Evolutionary conservation across 2,329 filamentous ascomycete species (phyloP).

Genomic region (Ophiostoma ulmi): DNA sequence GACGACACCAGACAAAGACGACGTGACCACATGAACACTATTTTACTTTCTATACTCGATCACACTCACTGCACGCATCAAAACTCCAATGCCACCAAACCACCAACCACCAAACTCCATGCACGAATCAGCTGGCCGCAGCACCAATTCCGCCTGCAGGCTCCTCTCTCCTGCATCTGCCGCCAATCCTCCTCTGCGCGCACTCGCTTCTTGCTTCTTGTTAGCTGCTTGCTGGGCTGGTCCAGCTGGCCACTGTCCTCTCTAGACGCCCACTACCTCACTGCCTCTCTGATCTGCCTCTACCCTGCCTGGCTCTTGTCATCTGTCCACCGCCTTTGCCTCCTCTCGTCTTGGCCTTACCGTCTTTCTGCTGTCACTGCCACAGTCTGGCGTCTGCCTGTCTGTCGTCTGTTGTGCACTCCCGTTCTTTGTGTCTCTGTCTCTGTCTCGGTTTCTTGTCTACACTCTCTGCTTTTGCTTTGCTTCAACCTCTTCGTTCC

Average conservation of each 20-base stretch:
- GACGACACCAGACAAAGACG: not conserved
- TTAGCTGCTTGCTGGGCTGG: not conserved
- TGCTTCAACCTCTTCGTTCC: not conserved
- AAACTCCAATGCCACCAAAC: not conserved
- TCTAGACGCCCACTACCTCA: too few relatives aligned
- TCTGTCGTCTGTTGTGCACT: conserved; percentile 9
- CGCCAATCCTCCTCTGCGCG: conserved; percentile 14
- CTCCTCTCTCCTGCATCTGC: conserved; percentile 23
- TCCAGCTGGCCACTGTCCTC: not conserved
- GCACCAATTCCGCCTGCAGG: conserved; percentile 15
- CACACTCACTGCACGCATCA: not conserved
- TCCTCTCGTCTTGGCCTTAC: conserved; percentile 3
- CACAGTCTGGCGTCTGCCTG: conserved; percentile 1
- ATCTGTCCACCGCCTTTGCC: conserved; percentile 23
- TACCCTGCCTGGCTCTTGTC: not conserved
- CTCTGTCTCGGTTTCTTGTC: not conserved
- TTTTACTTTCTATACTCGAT: not conserved
- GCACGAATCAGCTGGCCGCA: conserved; percentile 23
- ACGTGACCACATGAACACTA: not conserved
- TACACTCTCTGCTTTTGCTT: not conserved
- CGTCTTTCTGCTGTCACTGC: conserved; percentile 18
- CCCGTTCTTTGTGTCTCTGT: not conserved
- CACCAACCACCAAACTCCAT: conserved; percentile 12
- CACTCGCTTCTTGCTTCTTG: not conserved
- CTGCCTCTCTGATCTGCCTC: not conserved